Conservation (phyloP, 192 early-diverging fungal genomes). For the Tieghemiomyces parasiticus region DNA sequence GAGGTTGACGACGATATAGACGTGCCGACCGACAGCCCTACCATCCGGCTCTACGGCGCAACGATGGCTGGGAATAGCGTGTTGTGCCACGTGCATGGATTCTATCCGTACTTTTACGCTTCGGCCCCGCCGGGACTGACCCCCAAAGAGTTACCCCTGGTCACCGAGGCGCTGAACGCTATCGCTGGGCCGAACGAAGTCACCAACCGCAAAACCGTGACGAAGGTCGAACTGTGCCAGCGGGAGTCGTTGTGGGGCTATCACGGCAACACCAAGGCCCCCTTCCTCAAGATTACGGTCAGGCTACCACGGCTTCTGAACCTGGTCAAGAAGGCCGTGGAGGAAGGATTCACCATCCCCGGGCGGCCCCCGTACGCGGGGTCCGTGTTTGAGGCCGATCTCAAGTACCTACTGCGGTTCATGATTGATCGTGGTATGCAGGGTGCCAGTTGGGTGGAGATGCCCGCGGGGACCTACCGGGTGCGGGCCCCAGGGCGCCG, state of each 20-base stretch:
- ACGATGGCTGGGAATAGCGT: conserved; percentile 87
- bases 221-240: conserved; percentile 46
- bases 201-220: conserved; percentile 9
- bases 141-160: conserved; percentile 33
- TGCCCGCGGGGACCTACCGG: conserved; percentile 58
- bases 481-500: background rate
- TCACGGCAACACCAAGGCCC: conserved; percentile 60
- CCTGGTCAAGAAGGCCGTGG: conserved; percentile 21
- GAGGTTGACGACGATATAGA: conserved; percentile 78
- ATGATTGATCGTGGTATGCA: conserved; percentile 85
- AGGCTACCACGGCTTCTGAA: conserved; percentile 27
- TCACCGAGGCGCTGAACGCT: conserved; percentile 22
- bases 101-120: conserved; percentile 89
- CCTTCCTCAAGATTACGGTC: conserved; percentile 66
- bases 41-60: conserved; percentile 71
- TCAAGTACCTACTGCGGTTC: conserved; percentile 74
- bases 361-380: conserved; percentile 33
- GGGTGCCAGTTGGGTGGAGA: conserved; percentile 87
- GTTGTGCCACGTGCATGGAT: conserved; percentile 77
- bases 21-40: conserved; percentile 27
- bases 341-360: conserved; percentile 39
- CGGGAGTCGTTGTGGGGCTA: conserved; percentile 81
- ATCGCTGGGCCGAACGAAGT: conserved; percentile 21
- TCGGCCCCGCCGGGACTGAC: conserved; percentile 71
- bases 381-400: conserved; percentile 75